Base-by-base conservation (phyloP, 306 rosid genomes). In the Castanopsis chinensis region DNA sequence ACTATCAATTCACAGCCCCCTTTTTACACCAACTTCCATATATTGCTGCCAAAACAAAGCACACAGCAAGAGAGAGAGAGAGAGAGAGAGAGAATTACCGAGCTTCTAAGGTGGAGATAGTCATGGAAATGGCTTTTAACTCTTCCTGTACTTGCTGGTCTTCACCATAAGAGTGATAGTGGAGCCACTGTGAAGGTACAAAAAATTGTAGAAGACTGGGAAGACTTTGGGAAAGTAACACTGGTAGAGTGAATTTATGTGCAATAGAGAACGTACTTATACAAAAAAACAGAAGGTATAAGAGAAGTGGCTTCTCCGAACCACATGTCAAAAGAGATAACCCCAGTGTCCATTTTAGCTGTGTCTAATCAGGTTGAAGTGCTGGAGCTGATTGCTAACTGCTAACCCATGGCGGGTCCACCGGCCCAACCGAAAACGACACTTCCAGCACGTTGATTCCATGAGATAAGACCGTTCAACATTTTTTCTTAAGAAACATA, bases 81-180 rank as follows among this genome's bases (percentile, higher is more conserved):
- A 15, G 13, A 61, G 68, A 70, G 19, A 61, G 8, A 15, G 72
- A 33, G 28, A 53, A 17, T 71, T 77, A 77, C 85, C 78, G 71
- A 77, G 85, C 78, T 77, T 54, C 63, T 19, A 72, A n/a, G 71
- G 63, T 54, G 69, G 45, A 60, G 69, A 45, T 7, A 15, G 5
- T 27, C 82, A 76, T 58, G 83, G 73, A n/a, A 21, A 63, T 37
- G 81, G 45, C 65, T 35, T 17, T 33, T 33, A 17, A 2, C 13
- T 30, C 41, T 61, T 51, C 72, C 32, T 71, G 56, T 21, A 8
- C 17, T 56, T 25, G 20, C 30, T 8, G 5, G 27, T 74, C 53
- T 67, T 33, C 71, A 9, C 52, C n/a, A 1, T 19, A 67, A 6
- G 51, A 67, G 71, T 45, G 19, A 33, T 1, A 19, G 28, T 59